Evolutionary conservation across 306 rosid species (phyloP), one percentile per base, ranked within the genome.

Genomic region (Trifolium dubium): DNA sequence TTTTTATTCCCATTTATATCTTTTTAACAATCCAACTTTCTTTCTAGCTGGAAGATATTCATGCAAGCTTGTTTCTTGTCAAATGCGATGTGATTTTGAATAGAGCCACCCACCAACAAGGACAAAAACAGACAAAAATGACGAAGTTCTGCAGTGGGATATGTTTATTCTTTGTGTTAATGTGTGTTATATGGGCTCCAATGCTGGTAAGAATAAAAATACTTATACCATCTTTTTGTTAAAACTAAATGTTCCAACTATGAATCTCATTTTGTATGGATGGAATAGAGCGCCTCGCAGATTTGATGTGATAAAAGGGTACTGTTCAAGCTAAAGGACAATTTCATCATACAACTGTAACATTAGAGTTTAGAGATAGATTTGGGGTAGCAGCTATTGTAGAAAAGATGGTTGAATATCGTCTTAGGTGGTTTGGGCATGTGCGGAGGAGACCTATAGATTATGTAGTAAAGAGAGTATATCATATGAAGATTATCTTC

Each of bases 151-250:
- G 93, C 89, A 86, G 82, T 79, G 98, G 98, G 49, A 90, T 93
- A 79, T 93, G 98, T 72, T 82, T 93, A 62, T 86, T 93, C 84
- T 93, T 87, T 69, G 84, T 90, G 63, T 76, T 90, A 79, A 72
- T 93, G 37, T 87, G 93, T 74, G 98, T 93, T 69, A 89, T 90
- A 73, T 93, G 98, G 98, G 89, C 98, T 75, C 98, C 98, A 17
- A 93, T 93, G 98, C 92, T 87, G 96, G 97, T 93, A 86, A 79
- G 89, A 43, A 79, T 63, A 64, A 74, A 44, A 66, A 50, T 31
- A 23, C 64, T 50, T 12, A 39, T 74, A 67, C 17, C 46, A 3
- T 61, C 49, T 66, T 43, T 40, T 32, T 47, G 28, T 73, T 31
- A 11, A 10, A 73, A 61, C 47, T 62, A 63, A 68, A 54, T 14